Base-by-base conservation (phyloP, 805 yeast genomes). In the Debaryomyces hansenii region DNA sequence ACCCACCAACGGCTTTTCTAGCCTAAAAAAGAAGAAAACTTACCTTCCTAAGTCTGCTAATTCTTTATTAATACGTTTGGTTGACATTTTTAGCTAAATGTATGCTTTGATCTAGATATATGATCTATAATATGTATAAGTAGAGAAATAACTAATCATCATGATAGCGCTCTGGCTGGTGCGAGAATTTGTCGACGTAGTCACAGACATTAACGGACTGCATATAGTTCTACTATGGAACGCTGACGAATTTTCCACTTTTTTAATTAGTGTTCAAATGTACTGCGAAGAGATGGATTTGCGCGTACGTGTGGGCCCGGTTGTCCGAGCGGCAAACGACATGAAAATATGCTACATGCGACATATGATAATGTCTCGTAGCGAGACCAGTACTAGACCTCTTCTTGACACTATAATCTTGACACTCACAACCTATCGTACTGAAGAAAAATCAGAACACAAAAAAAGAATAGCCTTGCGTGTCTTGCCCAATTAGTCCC, bases 41-140 rank as follows among this genome's bases (percentile, higher is more conserved):
- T 78, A 85, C 91, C 90, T 86, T 68, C 97, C 97, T 66, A 92
- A 80, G 71, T 94, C 99, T 60, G 85, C 85, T 62, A 94, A 81
- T 77, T 92, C 99, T 75, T 92, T 92, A 74, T 89, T 87, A 63
- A 92, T 90, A 80, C 99, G 90, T 75, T 94, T 94, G 60, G 83
- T 78, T 56, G 98, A 94, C 96, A 90, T 90, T 61, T 45, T 50
- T 50, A 40, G 46, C 45, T 51, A 37, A 39, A 39, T 47, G 45
- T 42, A 43, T 37, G 40, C 34, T 31, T 31, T 12, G 27, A 24
- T 24, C 27, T 24, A 24, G 5, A 24, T 24, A 24, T 24, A 24
- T 24, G 10, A 24, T 24, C 27, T 24, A 24, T 24, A 24, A 24
- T 24, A 24, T 24, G 27, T 24, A 24, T 24, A 24, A 24, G 11